phyloP scores from a whole-genome alignment of 2,329 filamentous ascomycete genomes.

The Fusarium coicis region DNA sequence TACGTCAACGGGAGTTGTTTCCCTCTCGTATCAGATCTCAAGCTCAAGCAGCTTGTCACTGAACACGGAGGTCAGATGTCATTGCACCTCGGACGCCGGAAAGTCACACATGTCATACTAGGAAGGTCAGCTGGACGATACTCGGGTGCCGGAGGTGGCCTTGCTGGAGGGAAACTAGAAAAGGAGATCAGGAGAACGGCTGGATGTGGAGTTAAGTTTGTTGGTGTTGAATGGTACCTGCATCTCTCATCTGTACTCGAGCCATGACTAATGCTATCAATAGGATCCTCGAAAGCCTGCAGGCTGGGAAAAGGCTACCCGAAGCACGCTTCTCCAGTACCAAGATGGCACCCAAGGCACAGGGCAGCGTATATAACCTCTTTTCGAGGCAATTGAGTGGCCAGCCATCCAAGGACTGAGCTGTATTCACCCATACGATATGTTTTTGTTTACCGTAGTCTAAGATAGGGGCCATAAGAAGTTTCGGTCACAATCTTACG shows the following conservation, averaged over 20 bases:
- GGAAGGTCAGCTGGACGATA: slow-evolving; percentile 65
- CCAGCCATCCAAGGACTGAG: slow-evolving; percentile 13
- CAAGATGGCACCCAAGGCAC: slow-evolving; percentile 69
- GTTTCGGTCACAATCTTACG: neutral
- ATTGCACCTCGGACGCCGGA: slow-evolving; percentile 75
- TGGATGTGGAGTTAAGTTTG: slow-evolving; percentile 79
- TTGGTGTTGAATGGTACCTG: slow-evolving; percentile 79
- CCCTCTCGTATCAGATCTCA: slow-evolving; percentile 85
- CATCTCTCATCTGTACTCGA: neutral
- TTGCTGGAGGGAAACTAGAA: slow-evolving; percentile 82
- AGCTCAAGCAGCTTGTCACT: slow-evolving; percentile 80
- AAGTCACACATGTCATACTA: slow-evolving; percentile 88
- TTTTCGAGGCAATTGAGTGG: slow-evolving; percentile 43
- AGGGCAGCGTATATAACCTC: slow-evolving; percentile 71
- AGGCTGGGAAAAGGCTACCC: slow-evolving; percentile 76
- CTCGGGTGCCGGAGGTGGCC: slow-evolving; percentile 74
- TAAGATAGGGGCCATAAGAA: neutral
- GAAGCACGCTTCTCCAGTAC: slow-evolving; percentile 77
- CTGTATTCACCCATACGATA: neutral
- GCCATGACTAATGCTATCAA: neutral
- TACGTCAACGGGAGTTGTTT: slow-evolving; percentile 91
- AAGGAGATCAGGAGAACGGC: slow-evolving; percentile 77
- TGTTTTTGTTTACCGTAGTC: neutral
- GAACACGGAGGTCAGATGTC: slow-evolving; percentile 79
- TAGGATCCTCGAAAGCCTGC: slow-evolving; percentile 86